phyloP scores from a whole-genome alignment of 2,329 filamentous ascomycete species.

The Xylaria multiplex region DNA sequence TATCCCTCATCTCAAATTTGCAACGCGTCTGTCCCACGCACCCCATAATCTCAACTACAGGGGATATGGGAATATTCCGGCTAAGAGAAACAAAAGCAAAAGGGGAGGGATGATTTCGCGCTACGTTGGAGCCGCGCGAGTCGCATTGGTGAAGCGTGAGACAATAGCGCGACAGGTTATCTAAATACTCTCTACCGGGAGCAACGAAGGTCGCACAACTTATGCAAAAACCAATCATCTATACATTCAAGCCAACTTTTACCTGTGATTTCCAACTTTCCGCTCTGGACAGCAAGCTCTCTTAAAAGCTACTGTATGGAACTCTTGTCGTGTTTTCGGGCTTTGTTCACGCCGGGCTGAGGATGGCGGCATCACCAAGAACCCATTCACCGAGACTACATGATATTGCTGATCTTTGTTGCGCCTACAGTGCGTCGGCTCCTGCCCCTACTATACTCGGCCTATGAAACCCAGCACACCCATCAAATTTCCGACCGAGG shows the following conservation, averaged over 20 bases:
- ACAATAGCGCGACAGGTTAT: background rate
- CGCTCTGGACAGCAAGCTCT: background rate
- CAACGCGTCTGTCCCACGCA: background rate
- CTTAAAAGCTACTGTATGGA: background rate
- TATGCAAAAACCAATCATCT: background rate
- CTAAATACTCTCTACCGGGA: background rate
- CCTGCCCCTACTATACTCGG: background rate
- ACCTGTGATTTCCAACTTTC: background rate
- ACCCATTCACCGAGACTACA: constrained; percentile 6
- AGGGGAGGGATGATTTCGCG: background rate
- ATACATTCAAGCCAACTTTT: background rate
- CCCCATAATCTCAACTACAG: background rate
- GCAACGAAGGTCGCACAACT: background rate
- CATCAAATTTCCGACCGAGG: constrained; percentile 22
- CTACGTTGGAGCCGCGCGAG: background rate
- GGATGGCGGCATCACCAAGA: background rate
- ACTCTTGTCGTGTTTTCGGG: background rate
- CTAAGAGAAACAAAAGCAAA: background rate
- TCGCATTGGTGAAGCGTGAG: background rate
- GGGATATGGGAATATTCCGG: background rate
- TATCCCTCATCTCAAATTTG: background rate
- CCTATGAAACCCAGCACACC: constrained; percentile 9
- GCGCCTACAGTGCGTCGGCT: background rate
- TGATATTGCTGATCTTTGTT: constrained; percentile 10
- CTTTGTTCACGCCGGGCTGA: background rate